Evolutionary conservation across 2,329 filamentous ascomycete species (phyloP).

Genomic region (Pseudocercospora crystallina): DNA sequence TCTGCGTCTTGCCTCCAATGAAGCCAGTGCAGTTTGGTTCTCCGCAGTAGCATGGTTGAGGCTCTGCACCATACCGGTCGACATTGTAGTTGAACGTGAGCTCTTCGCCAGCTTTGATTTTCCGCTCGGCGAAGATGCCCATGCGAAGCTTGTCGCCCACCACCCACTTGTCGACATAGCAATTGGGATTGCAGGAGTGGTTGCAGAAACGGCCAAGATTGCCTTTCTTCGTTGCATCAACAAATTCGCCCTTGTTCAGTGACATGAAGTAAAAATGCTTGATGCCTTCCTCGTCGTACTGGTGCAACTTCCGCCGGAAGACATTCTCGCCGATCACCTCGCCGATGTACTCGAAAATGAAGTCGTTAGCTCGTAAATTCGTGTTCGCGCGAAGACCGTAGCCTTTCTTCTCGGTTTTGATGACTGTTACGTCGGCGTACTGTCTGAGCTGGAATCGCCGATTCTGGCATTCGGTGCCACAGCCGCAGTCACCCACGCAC

Average conservation of each 20-base stretch:
- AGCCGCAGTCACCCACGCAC: constrained; percentile 83
- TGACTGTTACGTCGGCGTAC: constrained; percentile 88
- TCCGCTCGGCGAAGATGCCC: constrained; percentile 92
- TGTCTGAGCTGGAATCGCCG: constrained; percentile 89
- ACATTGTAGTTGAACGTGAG: constrained; percentile 99
- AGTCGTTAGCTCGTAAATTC: constrained; percentile 77
- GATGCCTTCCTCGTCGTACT: constrained; percentile 94
- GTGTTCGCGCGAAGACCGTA: constrained; percentile 83
- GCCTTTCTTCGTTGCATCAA: constrained; percentile 94
- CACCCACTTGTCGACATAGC: constrained; percentile 99
- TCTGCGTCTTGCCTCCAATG: constrained; percentile 97
- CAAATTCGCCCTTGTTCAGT: constrained; percentile 90
- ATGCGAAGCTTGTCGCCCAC: constrained; percentile 96
- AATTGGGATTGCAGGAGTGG: constrained; percentile 98
- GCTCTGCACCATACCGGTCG: constrained; percentile 93
- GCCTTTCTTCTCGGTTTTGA: constrained; percentile 97
- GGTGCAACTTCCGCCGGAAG: constrained; percentile 84
- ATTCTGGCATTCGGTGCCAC: constrained; percentile 85
- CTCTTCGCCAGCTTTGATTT: constrained; percentile 85
- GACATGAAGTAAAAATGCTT: constrained; percentile 99
- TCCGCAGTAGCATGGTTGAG: constrained; percentile 93
- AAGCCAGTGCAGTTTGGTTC: constrained; percentile 94
- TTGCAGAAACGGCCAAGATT: constrained; percentile 98
- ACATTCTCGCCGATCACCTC: constrained; percentile 93
- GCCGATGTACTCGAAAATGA: constrained; percentile 97